Base-by-base conservation (phyloP, 148 eudicot genomes). In the Limonium bicolor region DNA sequence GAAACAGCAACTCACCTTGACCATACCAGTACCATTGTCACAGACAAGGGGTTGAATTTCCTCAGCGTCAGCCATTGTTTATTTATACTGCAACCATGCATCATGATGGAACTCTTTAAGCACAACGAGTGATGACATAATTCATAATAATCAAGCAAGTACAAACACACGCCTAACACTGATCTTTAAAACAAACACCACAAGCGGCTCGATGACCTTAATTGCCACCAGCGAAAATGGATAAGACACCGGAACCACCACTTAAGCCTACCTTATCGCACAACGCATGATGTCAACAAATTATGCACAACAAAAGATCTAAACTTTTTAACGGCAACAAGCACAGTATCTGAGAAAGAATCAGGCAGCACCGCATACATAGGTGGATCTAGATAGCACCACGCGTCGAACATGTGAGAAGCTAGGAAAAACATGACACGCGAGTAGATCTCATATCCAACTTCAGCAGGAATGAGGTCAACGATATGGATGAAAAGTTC, bases 11-110 rank as follows among this genome's bases (percentile, higher is more conserved):
- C 32, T 36, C 48, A 67, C 67, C 72, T 62, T 62, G 32, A 62
- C 67, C 67, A 67, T 67, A 37, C 72, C 72, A 36, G 72, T 67
- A 22, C 72, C 72, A 67, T 67, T 67, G 46, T 67, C 72, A 57
- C 72, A 67, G 37, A 67, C 72, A 52, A 67, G 72, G 21, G 72
- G 72, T 36, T 67, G 67, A 57, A 67, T 62, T 25, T 67, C 67
- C 53, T 62, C 67, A 23, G 64, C 70, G 6, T 67, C 72, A 14
- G 72, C 72, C 72, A 67, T 67, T 54, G 38, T 53, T 43, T 29
- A n/a, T 36, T 55, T 18, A 58, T 6, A 49, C 50, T 46, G 50
- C 20, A 29, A 25, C 28, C 13, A 18, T 27, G 5, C 3, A 28
- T 46, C 28, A 44, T 6, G 23, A 14, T 13, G 20, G 23, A 18